These are phyloP conservation scores for Candida alai DNA, from an alignment of 805 yeast species.

Conservation along the genomic window DNA sequence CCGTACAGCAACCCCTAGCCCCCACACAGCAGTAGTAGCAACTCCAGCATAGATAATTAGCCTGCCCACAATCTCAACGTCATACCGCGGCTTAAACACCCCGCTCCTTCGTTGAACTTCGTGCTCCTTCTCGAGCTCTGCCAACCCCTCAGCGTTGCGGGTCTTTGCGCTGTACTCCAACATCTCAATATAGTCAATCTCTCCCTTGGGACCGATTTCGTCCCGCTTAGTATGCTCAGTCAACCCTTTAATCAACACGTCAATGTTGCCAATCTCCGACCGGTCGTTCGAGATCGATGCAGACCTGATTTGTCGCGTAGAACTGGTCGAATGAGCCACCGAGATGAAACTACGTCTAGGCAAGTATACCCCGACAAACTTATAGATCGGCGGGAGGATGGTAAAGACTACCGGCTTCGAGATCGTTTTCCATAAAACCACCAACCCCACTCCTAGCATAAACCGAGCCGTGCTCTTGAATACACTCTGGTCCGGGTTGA, in stretches of 20 bases:
- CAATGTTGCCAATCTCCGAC: slow-evolving; percentile 20
- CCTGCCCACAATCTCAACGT: slow-evolving; percentile 73
- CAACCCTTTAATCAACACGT: slow-evolving; percentile 22
- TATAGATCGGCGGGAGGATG: slow-evolving; percentile 58
- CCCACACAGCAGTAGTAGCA: slow-evolving; percentile 51
- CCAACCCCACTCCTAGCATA: slow-evolving; percentile 55
- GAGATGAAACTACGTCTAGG: slow-evolving; percentile 37
- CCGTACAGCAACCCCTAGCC: slow-evolving; percentile 25
- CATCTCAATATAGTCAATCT: slow-evolving; percentile 40
- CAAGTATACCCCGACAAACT: slow-evolving; percentile 32
- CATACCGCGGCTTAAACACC: slow-evolving; percentile 60
- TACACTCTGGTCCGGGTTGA: slow-evolving; percentile 40
- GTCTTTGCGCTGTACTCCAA: slow-evolving; percentile 34
- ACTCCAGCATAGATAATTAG: slow-evolving; percentile 81
- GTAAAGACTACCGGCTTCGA: slow-evolving; percentile 65
- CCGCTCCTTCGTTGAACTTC: slow-evolving; percentile 21
- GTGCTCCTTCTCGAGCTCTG: no score
- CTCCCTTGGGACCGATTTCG: slow-evolving; percentile 34
- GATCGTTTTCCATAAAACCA: slow-evolving; percentile 69
- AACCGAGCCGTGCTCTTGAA: slow-evolving; percentile 44
- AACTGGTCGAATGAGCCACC: slow-evolving; percentile 32
- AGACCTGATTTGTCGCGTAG: slow-evolving; percentile 34
- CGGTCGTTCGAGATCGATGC: slow-evolving; percentile 37
- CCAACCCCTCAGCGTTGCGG: no score
- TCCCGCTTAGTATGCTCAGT: slow-evolving; percentile 23